phyloP scores from a whole-genome alignment of 192 early-diverging fungal species.

The Lobosporangium transversale region DNA sequence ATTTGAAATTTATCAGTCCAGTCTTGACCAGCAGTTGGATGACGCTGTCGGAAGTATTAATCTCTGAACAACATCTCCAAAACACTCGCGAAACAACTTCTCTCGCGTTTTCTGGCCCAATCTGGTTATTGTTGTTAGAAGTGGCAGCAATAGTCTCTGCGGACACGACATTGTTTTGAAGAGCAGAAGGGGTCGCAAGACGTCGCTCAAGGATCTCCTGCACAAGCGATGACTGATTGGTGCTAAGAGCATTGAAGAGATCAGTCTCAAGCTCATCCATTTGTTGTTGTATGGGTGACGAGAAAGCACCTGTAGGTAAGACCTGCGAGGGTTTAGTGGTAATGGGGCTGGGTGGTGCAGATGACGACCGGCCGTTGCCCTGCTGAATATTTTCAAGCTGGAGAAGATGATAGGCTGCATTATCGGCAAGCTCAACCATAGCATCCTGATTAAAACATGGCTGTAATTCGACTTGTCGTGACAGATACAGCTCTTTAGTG shows the following conservation, averaged over 20 bases:
- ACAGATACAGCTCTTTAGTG: conserved; percentile 97
- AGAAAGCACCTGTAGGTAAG: conserved; percentile 16
- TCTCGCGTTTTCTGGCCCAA: conserved; percentile 60
- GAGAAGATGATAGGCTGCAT: conserved; percentile 76
- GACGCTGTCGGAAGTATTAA: conserved; percentile 54
- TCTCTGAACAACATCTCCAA: conserved; percentile 74
- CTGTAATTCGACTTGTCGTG: conserved; percentile 97
- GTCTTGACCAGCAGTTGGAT: conserved; percentile 73
- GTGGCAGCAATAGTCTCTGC: conserved; percentile 23
- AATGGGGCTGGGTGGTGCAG: conserved; percentile 42
- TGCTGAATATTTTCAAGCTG: conserved; percentile 79
- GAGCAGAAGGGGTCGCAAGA: conserved; percentile 53
- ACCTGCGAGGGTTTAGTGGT: conserved; percentile 32
- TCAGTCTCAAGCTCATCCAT: conserved; percentile 71
- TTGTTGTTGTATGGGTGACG: conserved; percentile 50
- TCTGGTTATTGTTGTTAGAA: conserved; percentile 25
- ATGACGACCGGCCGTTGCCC: conserved; percentile 45
- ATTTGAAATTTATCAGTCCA: conserved; percentile 78
- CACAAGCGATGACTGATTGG: conserved; percentile 53
- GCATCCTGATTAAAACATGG: conserved; percentile 97
- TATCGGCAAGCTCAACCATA: conserved; percentile 90
- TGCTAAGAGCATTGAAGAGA: conserved; percentile 63
- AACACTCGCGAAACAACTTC: conserved; percentile 78
- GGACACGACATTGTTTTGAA: conserved; percentile 34
- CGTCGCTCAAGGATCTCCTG: conserved; percentile 65